Conservation (phyloP, 768 basidiomycete genomes). For the Crassisporium funariophilum region DNA sequence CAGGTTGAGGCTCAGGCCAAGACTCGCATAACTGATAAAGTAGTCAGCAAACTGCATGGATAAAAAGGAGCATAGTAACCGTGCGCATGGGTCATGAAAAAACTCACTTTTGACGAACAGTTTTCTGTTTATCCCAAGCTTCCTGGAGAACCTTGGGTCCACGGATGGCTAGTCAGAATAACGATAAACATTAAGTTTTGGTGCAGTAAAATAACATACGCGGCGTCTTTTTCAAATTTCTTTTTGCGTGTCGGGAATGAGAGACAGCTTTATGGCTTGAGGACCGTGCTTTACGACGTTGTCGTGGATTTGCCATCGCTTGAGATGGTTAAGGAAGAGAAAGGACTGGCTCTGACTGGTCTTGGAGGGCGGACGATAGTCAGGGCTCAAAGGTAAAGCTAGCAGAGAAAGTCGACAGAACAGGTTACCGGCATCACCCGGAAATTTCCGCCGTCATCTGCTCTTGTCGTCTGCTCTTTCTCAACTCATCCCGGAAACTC, state of each 20-base stretch:
- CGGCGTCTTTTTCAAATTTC: slow-evolving; percentile 76
- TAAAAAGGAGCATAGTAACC: neutral
- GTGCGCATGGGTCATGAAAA: neutral
- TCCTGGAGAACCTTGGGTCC: slow-evolving; percentile 82
- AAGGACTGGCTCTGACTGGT: neutral
- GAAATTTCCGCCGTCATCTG: slow-evolving; percentile 33
- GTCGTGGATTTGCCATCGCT: slow-evolving; percentile 91
- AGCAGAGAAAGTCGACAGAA: slow-evolving; percentile 7
- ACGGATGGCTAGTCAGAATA: slow-evolving; percentile 57
- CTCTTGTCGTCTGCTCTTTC: slow-evolving; percentile 11
- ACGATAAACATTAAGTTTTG: slow-evolving; percentile 3
- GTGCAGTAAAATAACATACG: slow-evolving; percentile 37
- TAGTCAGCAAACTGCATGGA: slow-evolving; percentile 3
- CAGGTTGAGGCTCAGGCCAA: slow-evolving; percentile 72
- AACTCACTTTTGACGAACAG: slow-evolving; percentile 88
- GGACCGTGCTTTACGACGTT: slow-evolving; percentile 84
- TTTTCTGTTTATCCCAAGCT: slow-evolving; percentile 86
- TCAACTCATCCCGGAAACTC: slow-evolving; percentile 3
- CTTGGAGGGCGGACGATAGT: neutral
- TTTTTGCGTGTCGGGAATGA: slow-evolving; percentile 74
- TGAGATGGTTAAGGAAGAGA: slow-evolving; percentile 1
- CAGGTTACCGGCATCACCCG: slow-evolving; percentile 33
- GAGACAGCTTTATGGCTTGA: slow-evolving; percentile 72
- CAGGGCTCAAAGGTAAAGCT: neutral
- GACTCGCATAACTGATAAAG: slow-evolving; percentile 65